These are phyloP conservation scores for Alternaria triticina DNA, from an alignment of 2,329 filamentous ascomycete genomes.

Conservation along the genomic window DNA sequence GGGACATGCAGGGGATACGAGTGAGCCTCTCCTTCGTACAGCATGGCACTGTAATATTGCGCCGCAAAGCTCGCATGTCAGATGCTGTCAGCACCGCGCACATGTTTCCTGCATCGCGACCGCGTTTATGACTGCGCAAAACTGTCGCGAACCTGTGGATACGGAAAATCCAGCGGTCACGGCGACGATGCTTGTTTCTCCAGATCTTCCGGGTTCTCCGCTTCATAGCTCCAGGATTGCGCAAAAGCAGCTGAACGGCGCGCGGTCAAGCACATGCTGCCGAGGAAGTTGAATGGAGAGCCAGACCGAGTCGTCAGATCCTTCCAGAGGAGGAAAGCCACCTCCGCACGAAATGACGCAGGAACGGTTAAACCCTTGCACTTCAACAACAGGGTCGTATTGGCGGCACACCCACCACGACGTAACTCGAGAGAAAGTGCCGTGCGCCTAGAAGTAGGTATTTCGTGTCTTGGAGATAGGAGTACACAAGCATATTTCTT, in stretches of 20 bases:
- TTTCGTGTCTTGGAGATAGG: not conserved
- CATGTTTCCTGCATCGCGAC: not conserved
- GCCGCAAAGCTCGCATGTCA: not conserved
- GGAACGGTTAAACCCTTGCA: slow-evolving; percentile 3
- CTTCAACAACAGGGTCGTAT: not conserved
- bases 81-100: not conserved
- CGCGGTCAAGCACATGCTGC: slow-evolving; percentile 13
- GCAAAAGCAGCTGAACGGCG: not conserved
- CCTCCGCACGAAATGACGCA: slow-evolving; percentile 14
- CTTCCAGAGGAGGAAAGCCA: slow-evolving; percentile 7
- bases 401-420: not conserved
- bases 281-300: slow-evolving; percentile 7
- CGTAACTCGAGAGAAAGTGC: not conserved
- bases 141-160: not conserved
- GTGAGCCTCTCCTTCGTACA: not conserved
- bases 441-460: not conserved
- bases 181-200: slow-evolving; percentile 12
- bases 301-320: slow-evolving; percentile 21
- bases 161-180: not conserved
- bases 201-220: slow-evolving; percentile 13
- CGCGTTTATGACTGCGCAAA: not conserved
- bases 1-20: not conserved
- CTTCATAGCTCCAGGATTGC: not conserved
- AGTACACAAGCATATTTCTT: not conserved
- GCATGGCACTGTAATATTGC: not conserved